A percentile compares a stretch with the other conserved stretches of the same genome.
phyloP scores from a whole-genome alignment of 2,329 filamentous ascomycete species.

The Chrysosporium keratinophilum region DNA sequence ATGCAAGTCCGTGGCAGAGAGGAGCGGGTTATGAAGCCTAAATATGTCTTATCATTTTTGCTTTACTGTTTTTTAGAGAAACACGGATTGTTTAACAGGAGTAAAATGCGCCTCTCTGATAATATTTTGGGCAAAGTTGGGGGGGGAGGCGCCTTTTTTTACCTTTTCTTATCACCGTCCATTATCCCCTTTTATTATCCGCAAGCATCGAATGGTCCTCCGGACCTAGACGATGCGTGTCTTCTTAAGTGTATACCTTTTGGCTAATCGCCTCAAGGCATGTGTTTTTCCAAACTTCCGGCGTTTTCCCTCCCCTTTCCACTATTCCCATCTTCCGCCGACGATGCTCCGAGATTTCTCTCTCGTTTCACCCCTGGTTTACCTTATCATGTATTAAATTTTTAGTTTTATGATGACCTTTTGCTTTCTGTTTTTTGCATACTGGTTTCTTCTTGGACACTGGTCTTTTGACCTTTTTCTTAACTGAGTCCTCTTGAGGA shows the following conservation, averaged over 20 bases:
- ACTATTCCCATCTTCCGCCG: not conserved
- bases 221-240: not conserved
- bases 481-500: too few species aligned
- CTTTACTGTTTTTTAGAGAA: not conserved
- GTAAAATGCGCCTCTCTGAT: not conserved
- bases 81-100: not conserved
- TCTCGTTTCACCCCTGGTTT: not conserved
- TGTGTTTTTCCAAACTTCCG: not conserved
- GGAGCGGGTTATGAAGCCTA: conserved; percentile 55
- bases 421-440: too few species aligned
- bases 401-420: conserved; percentile 17
- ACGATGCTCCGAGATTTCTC: not conserved
- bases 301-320: not conserved
- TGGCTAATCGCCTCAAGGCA: not conserved
- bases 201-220: conserved; percentile 15
- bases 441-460: too few species aligned
- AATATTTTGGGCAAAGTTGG: not conserved
- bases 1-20: conserved; percentile 54
- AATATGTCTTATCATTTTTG: conserved; percentile 10
- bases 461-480: too few species aligned
- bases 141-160: not conserved
- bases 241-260: not conserved
- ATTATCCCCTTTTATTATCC: conserved; percentile 1
- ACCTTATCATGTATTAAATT: conserved; percentile 14
- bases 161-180: not conserved